Evolutionary conservation across 345 rosid genomes (phyloP).

Genomic region (Capsella bursapastoris): DNA sequence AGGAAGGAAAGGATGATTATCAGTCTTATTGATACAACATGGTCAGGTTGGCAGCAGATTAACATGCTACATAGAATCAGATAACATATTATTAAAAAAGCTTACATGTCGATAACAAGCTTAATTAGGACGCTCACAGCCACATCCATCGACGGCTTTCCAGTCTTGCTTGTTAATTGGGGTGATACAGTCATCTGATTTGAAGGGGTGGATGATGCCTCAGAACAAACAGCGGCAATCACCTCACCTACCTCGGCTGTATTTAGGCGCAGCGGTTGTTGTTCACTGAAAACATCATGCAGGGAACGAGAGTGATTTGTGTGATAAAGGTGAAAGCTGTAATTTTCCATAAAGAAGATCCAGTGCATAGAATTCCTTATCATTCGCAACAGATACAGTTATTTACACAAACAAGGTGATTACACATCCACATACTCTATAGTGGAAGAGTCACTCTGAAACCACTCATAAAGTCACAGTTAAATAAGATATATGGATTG

Average conservation of each 20-base stretch:
- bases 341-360: conserved; percentile 34
- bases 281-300: conserved; percentile 71
- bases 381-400: conserved; percentile 31
- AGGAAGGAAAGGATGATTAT: conserved; percentile 9
- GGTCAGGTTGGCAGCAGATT: conserved; percentile 13
- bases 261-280: conserved; percentile 87
- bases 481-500: conserved; percentile 19
- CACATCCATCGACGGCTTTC: conserved; percentile 94
- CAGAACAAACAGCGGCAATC: conserved; percentile 94
- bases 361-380: conserved; percentile 22
- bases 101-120: conserved; percentile 96
- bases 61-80: conserved; percentile 23
- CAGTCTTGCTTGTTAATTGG: conserved; percentile 72
- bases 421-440: conserved; percentile 22
- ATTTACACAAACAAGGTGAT: conserved; percentile 19
- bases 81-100: conserved; percentile 6
- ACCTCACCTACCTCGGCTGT: conserved; percentile 93
- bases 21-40: conserved; percentile 30
- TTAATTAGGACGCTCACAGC: conserved; percentile 98
- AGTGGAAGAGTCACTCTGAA: conserved; percentile 16
- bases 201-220: conserved; percentile 64
- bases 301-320: conserved; percentile 38
- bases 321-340: conserved; percentile 23
- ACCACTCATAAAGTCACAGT: conserved; percentile 32
- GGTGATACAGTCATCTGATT: conserved; percentile 73